phyloP scores from a whole-genome alignment of 495 filamentous ascomycete species.

The Daldinia bambusicola region DNA sequence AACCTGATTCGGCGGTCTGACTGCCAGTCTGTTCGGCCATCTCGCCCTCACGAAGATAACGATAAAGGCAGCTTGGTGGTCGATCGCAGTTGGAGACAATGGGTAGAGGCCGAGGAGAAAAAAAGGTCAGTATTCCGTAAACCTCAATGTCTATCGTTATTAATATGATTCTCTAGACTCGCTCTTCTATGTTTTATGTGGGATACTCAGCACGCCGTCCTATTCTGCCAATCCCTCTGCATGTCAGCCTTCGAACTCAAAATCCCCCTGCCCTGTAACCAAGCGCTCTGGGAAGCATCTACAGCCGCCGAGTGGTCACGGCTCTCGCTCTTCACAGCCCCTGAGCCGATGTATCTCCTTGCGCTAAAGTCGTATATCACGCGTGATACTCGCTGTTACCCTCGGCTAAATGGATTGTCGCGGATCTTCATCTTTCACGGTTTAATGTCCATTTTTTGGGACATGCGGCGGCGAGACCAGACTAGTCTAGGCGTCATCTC shows the following conservation, averaged over 20 bases:
- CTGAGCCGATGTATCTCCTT: constrained; percentile 55
- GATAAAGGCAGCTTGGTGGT: constrained; percentile 39
- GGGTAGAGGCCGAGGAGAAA: constrained; percentile 64
- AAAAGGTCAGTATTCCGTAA: constrained; percentile 51
- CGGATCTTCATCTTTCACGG: constrained; percentile 62
- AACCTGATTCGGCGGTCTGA: constrained; percentile 66
- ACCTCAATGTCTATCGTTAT: neutral
- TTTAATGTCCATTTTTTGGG: constrained; percentile 66
- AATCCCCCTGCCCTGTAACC: constrained; percentile 58
- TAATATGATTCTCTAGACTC: constrained; percentile 45
- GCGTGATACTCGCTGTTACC: constrained; percentile 46
- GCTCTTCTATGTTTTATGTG: constrained; percentile 68
- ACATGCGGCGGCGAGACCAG: constrained; percentile 66
- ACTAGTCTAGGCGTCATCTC: constrained; percentile 56
- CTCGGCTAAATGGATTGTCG: constrained; percentile 60
- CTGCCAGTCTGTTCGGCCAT: constrained; percentile 57
- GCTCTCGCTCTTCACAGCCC: constrained; percentile 45
- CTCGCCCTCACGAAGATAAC: constrained; percentile 29
- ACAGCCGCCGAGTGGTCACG: constrained; percentile 59
- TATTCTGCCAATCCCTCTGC: constrained; percentile 67
- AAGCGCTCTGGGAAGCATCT: constrained; percentile 62
- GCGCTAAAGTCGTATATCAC: constrained; percentile 65
- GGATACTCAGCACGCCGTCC: constrained; percentile 66
- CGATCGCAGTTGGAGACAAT: constrained; percentile 57
- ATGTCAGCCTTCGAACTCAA: constrained; percentile 68